Evolutionary conservation across 768 basidiomycete genomes (phyloP), one percentile per base, ranked within the genome.

Genomic region (Strobilomyces confusus): DNA sequence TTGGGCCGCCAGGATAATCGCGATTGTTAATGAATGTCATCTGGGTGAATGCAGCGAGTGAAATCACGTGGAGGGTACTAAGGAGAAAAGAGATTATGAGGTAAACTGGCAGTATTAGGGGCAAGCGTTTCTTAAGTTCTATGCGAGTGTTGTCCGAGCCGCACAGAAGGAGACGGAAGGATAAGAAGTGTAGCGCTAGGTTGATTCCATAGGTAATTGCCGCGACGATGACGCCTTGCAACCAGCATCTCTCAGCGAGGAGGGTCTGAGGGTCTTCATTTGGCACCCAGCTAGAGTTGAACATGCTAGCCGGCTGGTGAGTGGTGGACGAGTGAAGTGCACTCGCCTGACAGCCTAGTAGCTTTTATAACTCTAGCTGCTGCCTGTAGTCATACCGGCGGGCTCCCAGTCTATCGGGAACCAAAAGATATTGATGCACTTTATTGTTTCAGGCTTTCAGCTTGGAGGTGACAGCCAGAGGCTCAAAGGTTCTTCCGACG

Each of bases 1-100:
- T 60, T 5, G 71, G 70, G 14, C 72, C 71, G 3, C 69, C 69
- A 0, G 65, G 65, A 32, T 62, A 72, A 43, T 70, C 58, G 5
- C 72, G 63, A 43, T 64, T 44, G 48, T 73, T 64, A 40, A 73
- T 63, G 48, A 70, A 72, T 0, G 60, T 55, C 49, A 68, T 56
- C 30, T 69, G 67, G 0, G 59, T 59, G 38, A 70, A 62, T 17
- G 63, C 48, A 1, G 64, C 52, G 13, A 58, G 51, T 9, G 51
- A 26, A 12, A 49, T 15, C 53, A 66, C 49, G 40, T 54, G 65
- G 19, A 65, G 20, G 5, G 64, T 65, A 2, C 51, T 38, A 13
- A 61, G 34, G 17, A 52, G 14, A 51, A 60, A 48, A 6, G 45
- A 9, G 32, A 44, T 4, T 14, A 45, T 45, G 13, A 57, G 48